phyloP scores from a whole-genome alignment of 495 filamentous ascomycete genomes.

The Neurospora sp. region DNA sequence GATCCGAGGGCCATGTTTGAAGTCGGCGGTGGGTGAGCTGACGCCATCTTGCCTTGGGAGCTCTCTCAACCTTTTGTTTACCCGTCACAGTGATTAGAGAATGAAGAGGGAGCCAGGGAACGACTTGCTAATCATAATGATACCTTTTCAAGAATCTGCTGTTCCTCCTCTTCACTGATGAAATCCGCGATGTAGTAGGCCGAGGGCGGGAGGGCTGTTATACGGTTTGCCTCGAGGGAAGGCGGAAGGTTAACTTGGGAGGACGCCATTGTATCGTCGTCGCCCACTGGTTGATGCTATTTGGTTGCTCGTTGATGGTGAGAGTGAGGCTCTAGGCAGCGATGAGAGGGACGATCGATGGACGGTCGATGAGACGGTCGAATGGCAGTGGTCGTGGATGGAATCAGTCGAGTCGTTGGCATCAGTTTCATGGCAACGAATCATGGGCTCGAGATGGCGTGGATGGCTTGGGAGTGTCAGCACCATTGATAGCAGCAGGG shows the following conservation, averaged over 20 bases:
- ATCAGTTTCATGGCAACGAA: not conserved
- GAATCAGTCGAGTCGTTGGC: not conserved
- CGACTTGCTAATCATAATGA: not conserved
- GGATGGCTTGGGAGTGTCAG: not conserved
- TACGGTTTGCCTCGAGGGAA: slow-evolving; percentile 42
- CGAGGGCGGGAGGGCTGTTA: slow-evolving; percentile 49
- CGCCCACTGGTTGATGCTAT: not conserved
- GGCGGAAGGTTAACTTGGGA: slow-evolving; percentile 21
- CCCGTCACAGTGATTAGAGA: slow-evolving; percentile 8
- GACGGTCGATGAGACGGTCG: not conserved
- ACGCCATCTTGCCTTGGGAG: slow-evolving; percentile 74
- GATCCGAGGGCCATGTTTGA: slow-evolving; percentile 78
- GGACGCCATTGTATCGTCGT: slow-evolving; percentile 1
- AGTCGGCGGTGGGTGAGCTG: slow-evolving; percentile 75
- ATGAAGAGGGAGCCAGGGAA: not conserved
- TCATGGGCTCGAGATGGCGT: not conserved
- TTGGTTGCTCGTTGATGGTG: not conserved
- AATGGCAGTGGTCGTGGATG: not conserved
- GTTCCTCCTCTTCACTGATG: slow-evolving; percentile 67
- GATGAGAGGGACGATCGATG: not conserved
- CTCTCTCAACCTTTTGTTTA: slow-evolving; percentile 39
- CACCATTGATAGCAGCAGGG: not conserved
- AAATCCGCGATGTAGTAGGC: slow-evolving; percentile 88
- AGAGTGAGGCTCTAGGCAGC: not conserved
- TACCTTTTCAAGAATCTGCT: slow-evolving; percentile 58